Evolutionary conservation across 1,284 basidiomycete species (phyloP), one percentile per base, ranked within the genome.

Genomic region (Apiotrichum gracile): DNA sequence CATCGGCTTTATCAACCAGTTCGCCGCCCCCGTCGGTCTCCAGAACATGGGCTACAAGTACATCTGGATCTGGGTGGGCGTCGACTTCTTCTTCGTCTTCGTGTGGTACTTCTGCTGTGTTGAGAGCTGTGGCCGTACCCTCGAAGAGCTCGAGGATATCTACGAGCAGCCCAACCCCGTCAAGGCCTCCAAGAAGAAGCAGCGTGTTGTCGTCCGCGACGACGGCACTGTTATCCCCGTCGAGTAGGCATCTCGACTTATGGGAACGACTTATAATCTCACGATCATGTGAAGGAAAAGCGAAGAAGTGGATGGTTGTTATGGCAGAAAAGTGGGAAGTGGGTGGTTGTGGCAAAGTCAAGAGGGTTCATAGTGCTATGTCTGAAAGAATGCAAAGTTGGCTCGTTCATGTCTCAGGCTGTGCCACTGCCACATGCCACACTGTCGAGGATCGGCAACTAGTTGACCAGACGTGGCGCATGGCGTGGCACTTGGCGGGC

Each of bases 1-100:
- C 44, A 77, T 78, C 24, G 78, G 77, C 5, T 80, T 81, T 59
- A 78, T 81, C 53, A 81, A 80, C 61, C 52, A 65, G 47, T 72
- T 68, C 21, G 67, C 65, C 14, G 62, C 66, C 24, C 67, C 65
- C 16, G 62, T 82, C 55, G 80, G 77, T 1, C 72, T 82, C 19
- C 68, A 75, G 42, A 77, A 71, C 42, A 79, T 82, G 58, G 54
- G 52, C 19, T 54, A 54, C 49, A 65, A 60, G 50, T 68, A 62
- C 40, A 61, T 64, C 21, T 57, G 60, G 31, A 60, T 70, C 21
- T 69, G 66, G 43, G 67, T 69, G 4, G 66, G 52, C 8, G 70
- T 66, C 68, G 70, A 73, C 55, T 40, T 61, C 2, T 55, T 71
- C 45, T 69, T 71, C 54, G 58, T 70, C 5, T 26, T 62, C 21